These are phyloP conservation scores for Fragaria nilgerrensis DNA, from an alignment of 306 rosid genomes.

Conservation along the genomic window DNA sequence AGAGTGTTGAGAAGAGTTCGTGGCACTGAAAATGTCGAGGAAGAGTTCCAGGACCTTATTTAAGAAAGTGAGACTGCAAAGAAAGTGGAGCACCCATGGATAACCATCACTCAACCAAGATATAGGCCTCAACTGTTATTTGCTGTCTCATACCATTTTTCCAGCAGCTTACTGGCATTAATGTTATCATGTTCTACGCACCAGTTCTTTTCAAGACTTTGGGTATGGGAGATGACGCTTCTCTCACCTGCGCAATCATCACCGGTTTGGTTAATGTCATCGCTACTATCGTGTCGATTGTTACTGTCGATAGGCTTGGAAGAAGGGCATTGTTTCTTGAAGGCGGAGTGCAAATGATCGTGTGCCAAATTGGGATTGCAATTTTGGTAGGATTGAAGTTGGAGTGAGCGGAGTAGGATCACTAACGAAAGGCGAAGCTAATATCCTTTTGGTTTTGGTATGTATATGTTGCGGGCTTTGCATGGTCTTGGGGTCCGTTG, in stretches of 20 bases:
- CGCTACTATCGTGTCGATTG: background rate
- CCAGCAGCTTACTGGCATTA: background rate
- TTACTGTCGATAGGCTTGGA: background rate
- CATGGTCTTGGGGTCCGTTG: slow-evolving; percentile 44
- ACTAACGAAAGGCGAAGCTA: slow-evolving; percentile 25
- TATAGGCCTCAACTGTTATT: slow-evolving; percentile 4
- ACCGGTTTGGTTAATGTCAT: background rate
- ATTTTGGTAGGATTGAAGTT: slow-evolving; percentile 17
- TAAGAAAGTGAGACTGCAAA: background rate
- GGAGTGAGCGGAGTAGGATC: slow-evolving; percentile 32
- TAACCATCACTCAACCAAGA: background rate
- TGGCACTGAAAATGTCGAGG: background rate
- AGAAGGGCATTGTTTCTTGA: background rate
- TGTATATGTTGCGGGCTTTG: slow-evolving; percentile 25
- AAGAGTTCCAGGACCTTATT: background rate
- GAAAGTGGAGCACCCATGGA: background rate
- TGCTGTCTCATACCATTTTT: background rate
- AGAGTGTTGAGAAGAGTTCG: background rate
- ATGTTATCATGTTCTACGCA: background rate
- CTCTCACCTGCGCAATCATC: background rate
- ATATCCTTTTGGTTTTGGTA: slow-evolving; percentile 21
- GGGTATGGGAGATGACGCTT: background rate
- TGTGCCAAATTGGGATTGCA: slow-evolving; percentile 23
- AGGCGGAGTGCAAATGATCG: background rate
- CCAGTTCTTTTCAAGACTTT: background rate